Evolutionary conservation across 768 basidiomycete species (phyloP), one percentile per base, ranked within the genome.

Genomic region (Lyophyllum semitale): DNA sequence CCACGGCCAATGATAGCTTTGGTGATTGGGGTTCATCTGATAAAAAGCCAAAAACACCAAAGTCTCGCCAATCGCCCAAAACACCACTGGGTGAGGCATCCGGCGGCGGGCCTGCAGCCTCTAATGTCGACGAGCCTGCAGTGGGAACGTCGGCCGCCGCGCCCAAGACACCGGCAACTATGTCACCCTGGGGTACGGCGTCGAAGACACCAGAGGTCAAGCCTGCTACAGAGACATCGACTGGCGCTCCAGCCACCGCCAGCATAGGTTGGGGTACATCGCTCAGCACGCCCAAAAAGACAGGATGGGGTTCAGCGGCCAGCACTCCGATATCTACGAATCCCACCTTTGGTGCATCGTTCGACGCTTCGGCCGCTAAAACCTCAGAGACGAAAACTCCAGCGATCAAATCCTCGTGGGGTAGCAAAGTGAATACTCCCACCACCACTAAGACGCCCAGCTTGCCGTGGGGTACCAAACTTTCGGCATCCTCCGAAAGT

Each of bases 381-480:
- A 27, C 53, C 13, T 12, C 51, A 1, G 43, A 44, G 26, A 27
- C 47, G 6, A 61, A 45, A n/a, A 40, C 55, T 13, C 40, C 53
- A 3, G 40, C 44, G 11, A 32, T 25, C 29, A 60, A 54, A 35
- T 47, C 56, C 8, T 26, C 46, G 40, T 53, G 56, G 59, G 49
- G 46, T 23, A 54, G 51, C 41, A 60, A 60, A 26, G 3, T 33
- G n/a, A 57, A 46, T 18, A 60, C 59, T 20, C 59, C 59, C 6
- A 30, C 22, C 8, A 53, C 51, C 20, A 54, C 51, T 1, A 56
- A 53, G 18, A 38, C 50, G 12, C 50, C 58, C 9, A 40, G 22
- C 32, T 54, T 56, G 7, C 56, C 59, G n/a, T 61, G 59, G 59
- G 56, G 59, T 20, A 51, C 48, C 11, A 54, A 60, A 29, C 55